A percentile compares a stretch with the other conserved stretches of the same genome.
Evolutionary conservation across 768 basidiomycete species (phyloP).

Genomic region (Russula brevipes): DNA sequence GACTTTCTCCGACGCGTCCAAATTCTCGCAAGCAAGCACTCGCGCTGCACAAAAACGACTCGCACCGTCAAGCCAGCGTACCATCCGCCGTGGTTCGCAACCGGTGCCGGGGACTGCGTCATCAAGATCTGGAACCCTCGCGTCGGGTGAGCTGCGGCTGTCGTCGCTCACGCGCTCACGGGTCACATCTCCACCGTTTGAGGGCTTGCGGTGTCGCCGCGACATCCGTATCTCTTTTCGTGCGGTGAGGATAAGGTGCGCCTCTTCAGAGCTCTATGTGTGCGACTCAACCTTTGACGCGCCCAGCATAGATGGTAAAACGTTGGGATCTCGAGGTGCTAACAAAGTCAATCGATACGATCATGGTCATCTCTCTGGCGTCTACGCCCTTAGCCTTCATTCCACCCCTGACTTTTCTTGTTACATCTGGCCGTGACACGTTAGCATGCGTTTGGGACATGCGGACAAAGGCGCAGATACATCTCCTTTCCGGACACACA

Average conservation of each 20-base stretch:
- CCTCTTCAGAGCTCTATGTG: neutral
- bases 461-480: conserved; percentile 80
- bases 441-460: conserved; percentile 99
- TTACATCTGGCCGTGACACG: conserved; percentile 93
- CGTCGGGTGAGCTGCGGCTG: conserved; percentile 94
- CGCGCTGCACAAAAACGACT: conserved; percentile 85
- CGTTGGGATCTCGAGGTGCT: conserved; percentile 94
- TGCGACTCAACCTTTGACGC: neutral
- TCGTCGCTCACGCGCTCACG: conserved; percentile 54
- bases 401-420: conserved; percentile 93
- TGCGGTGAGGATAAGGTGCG: conserved; percentile 95
- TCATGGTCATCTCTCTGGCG: conserved; percentile 96
- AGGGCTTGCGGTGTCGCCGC: conserved; percentile 83
- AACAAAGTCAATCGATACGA: conserved; percentile 99
- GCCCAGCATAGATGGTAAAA: conserved; percentile 87
- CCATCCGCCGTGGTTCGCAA: conserved; percentile 81
- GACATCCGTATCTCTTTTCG: conserved; percentile 97
- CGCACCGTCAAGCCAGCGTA: conserved; percentile 96
- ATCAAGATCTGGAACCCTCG: conserved; percentile 98
- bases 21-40: conserved; percentile 77
- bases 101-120: conserved; percentile 95
- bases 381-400: conserved; percentile 89
- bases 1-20: conserved; percentile 56
- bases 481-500: conserved; percentile 89
- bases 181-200: conserved; percentile 97